A percentile compares a stretch with the other conserved stretches of the same genome.
These are phyloP conservation scores for Salix exigua DNA, from an alignment of 345 rosid species.

Conservation along the genomic window DNA sequence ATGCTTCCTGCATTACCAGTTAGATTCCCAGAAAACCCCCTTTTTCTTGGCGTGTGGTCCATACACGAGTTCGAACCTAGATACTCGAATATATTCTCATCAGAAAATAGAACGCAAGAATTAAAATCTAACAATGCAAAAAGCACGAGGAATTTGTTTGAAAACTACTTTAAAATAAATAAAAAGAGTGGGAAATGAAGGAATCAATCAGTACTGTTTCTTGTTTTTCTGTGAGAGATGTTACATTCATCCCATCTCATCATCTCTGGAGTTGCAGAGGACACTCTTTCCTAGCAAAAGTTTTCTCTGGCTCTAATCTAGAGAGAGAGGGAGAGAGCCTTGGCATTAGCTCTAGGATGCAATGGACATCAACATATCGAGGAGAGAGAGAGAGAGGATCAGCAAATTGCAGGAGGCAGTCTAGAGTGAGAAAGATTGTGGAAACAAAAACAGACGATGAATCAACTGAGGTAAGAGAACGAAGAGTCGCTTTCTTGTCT, in stretches of 20 bases:
- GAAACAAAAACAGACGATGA: not conserved
- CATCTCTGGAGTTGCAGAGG: slow-evolving; percentile 23
- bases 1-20: too few relatives aligned
- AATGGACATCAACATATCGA: not conserved
- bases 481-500: slow-evolving; percentile 9
- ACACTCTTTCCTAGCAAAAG: slow-evolving; percentile 29
- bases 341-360: not conserved
- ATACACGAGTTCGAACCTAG: too few relatives aligned
- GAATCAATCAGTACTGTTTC: too few relatives aligned
- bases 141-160: too few relatives aligned
- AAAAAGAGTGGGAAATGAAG: too few relatives aligned
- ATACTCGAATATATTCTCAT: too few relatives aligned
- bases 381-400: not conserved
- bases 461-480: not conserved
- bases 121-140: too few relatives aligned
- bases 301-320: not conserved
- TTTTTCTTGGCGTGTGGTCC: too few relatives aligned
- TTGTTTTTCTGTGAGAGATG: not conserved
- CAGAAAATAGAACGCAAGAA: too few relatives aligned
- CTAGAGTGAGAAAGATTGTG: not conserved
- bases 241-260: slow-evolving; percentile 36
- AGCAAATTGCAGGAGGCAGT: not conserved
- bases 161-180: too few relatives aligned
- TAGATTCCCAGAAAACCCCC: too few relatives aligned
- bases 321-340: not conserved